These are phyloP conservation scores for Trichopus zeylanicus DNA, from an alignment of 116 monocot species.

Conservation along the genomic window DNA sequence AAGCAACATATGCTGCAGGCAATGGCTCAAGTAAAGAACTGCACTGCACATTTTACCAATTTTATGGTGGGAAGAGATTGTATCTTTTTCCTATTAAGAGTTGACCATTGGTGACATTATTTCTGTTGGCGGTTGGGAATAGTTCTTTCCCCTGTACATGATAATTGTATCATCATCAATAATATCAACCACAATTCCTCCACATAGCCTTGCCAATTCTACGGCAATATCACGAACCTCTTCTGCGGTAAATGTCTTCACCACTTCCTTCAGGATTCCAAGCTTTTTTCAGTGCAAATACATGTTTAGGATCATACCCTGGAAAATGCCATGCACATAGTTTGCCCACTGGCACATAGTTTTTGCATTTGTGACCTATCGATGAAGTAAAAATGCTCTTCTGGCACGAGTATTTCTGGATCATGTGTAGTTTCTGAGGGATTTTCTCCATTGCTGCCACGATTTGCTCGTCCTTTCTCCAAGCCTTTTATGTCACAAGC, in stretches of 20 bases:
- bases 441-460: constrained; percentile 69
- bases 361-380: constrained; percentile 80
- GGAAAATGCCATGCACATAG: constrained; percentile 82
- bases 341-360: constrained; percentile 94
- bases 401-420: constrained; percentile 89
- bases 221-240: constrained; percentile 81
- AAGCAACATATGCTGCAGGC: too few relatives aligned
- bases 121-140: constrained; percentile 92
- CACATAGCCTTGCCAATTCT: constrained; percentile 85
- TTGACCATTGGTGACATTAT: constrained; percentile 92
- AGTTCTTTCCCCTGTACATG: constrained; percentile 98
- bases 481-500: constrained; percentile 34
- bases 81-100: constrained; percentile 92
- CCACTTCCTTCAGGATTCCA: constrained; percentile 79
- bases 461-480: constrained; percentile 62
- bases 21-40: too few relatives aligned
- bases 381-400: constrained; percentile 91
- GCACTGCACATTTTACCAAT: neutral
- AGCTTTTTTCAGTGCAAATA: constrained; percentile 99
- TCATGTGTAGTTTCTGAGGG: constrained; percentile 65
- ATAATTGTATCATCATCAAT: constrained; percentile 80
- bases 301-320: constrained; percentile 98
- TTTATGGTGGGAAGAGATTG: neutral
- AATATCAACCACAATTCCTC: constrained; percentile 91
- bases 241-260: constrained; percentile 90